These are phyloP conservation scores for Coffea humblotiana DNA, from an alignment of 305 asterid species.

Conservation along the genomic window DNA sequence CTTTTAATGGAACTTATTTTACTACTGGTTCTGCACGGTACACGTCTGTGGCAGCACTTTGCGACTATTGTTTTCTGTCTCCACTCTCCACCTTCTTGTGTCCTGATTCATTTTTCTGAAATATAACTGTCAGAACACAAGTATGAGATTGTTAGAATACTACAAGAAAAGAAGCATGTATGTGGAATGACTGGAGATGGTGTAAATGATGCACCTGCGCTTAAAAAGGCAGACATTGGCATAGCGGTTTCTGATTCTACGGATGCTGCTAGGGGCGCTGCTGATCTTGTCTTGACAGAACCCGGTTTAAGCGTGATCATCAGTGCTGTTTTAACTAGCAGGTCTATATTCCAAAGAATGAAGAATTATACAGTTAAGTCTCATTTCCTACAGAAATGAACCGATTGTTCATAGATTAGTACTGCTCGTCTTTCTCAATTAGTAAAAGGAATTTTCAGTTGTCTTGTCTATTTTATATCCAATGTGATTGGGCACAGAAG, in stretches of 20 bases:
- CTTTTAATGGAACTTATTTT: background rate
- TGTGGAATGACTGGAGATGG: constrained; percentile 43
- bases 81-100: background rate
- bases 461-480: background rate
- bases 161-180: constrained; percentile 29
- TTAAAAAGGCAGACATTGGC: constrained; percentile 36
- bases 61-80: background rate
- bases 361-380: constrained; percentile 35
- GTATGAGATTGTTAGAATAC: constrained; percentile 34
- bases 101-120: constrained; percentile 7
- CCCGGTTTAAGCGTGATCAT: constrained; percentile 37
- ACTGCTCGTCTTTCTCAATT: background rate
- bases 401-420: background rate
- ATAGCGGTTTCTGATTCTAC: constrained; percentile 39
- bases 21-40: background rate
- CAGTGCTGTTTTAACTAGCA: constrained; percentile 36
- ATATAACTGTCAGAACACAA: constrained; percentile 26
- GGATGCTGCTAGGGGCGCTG: constrained; percentile 40
- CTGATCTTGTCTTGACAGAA: constrained; percentile 37
- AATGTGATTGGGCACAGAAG: background rate
- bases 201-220: constrained; percentile 38
- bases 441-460: background rate
- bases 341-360: constrained; percentile 39
- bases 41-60: background rate
- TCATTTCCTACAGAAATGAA: background rate